Evolutionary conservation across 2,329 filamentous ascomycete species (phyloP).

Genomic region (Ophiostoma perfectum): DNA sequence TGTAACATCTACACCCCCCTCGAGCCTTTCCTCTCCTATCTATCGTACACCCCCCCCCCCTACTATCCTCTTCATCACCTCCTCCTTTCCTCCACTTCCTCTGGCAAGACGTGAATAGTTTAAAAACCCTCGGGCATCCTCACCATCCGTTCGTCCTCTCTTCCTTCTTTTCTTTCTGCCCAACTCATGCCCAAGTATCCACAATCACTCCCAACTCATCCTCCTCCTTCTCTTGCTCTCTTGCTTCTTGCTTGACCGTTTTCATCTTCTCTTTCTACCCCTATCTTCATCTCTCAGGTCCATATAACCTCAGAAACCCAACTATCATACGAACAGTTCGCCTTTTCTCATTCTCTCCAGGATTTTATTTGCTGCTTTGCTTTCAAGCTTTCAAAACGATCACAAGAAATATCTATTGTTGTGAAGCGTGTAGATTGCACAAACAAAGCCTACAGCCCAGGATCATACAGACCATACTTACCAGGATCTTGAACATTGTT

Average conservation of each 20-base stretch:
- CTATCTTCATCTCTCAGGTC: neutral
- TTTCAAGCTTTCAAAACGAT: neutral
- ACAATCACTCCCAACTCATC: slow-evolving; percentile 14
- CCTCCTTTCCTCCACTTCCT: slow-evolving; percentile 1
- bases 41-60: neutral
- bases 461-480: neutral
- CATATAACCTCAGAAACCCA: neutral
- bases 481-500: neutral
- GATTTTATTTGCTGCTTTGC: neutral
- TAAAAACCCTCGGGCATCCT: slow-evolving; percentile 13
- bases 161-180: slow-evolving; percentile 29
- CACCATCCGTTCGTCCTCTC: neutral
- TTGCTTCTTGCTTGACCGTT: neutral
- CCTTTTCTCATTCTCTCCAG: slow-evolving; percentile 7
- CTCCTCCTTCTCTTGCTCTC: slow-evolving; percentile 4
- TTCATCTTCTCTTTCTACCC: neutral
- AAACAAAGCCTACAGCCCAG: neutral
- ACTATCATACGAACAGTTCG: neutral
- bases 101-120: neutral
- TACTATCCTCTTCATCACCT: slow-evolving; percentile 5
- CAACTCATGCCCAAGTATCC: slow-evolving; percentile 32
- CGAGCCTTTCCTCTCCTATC: neutral
- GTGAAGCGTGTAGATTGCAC: neutral
- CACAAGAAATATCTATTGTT: neutral
- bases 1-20: slow-evolving; percentile 6